These are phyloP conservation scores for Dorcoceras hygrometricum DNA, from an alignment of 257 asterid genomes.

Conservation along the genomic window DNA sequence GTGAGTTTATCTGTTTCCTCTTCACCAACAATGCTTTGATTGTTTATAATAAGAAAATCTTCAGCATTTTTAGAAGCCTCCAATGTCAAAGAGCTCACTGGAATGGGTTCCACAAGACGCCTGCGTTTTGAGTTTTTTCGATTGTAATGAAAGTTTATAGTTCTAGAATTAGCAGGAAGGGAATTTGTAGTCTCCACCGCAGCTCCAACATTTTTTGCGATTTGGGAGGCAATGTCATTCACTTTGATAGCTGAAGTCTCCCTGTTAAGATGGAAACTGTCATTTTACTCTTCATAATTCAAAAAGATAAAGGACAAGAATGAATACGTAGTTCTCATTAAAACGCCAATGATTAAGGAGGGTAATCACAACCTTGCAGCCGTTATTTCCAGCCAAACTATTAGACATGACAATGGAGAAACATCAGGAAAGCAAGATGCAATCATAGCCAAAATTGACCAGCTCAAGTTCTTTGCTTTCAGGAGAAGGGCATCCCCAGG, in stretches of 20 bases:
- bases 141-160: slow-evolving; percentile 65
- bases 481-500: slow-evolving; percentile 94
- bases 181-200: slow-evolving; percentile 89
- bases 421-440: slow-evolving; percentile 96
- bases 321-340: slow-evolving; percentile 16
- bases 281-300: slow-evolving; percentile 27
- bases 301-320: slow-evolving; percentile 18
- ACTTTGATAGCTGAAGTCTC: slow-evolving; percentile 95
- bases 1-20: slow-evolving; percentile 43
- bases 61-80: slow-evolving; percentile 44
- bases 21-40: slow-evolving; percentile 45
- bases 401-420: slow-evolving; percentile 78
- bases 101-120: slow-evolving; percentile 64
- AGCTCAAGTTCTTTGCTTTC: slow-evolving; percentile 90
- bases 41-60: slow-evolving; percentile 38
- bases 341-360: slow-evolving; percentile 24
- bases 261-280: slow-evolving; percentile 47
- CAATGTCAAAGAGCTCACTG: slow-evolving; percentile 37
- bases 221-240: slow-evolving; percentile 83
- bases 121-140: slow-evolving; percentile 82
- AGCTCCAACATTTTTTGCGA: slow-evolving; percentile 86
- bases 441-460: slow-evolving; percentile 94
- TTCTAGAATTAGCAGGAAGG: slow-evolving; percentile 69
- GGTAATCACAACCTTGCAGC: slow-evolving; percentile 74
- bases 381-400: slow-evolving; percentile 96